Evolutionary conservation across 1,284 basidiomycete species (phyloP).

Genomic region (Ceratobasidium sp.): DNA sequence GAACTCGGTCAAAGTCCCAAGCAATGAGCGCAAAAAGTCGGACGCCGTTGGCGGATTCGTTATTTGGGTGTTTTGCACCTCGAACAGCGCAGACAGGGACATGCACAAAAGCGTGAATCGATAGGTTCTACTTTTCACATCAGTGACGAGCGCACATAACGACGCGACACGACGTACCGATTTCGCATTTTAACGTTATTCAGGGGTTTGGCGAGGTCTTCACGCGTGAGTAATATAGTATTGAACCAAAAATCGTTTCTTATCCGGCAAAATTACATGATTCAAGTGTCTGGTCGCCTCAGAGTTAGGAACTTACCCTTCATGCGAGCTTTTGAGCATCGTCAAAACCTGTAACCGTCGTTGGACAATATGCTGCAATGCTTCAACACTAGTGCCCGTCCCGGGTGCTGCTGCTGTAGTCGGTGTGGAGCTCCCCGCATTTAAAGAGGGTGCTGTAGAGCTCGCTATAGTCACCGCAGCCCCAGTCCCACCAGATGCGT

Average conservation of each 20-base stretch:
- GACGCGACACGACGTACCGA: conserved; percentile 58
- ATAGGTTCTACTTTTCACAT: conserved; percentile 60
- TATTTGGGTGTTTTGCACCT: conserved; percentile 59
- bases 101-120: conserved; percentile 82
- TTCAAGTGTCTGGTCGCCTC: not conserved
- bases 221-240: conserved; percentile 75
- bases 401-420: conserved; percentile 18
- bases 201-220: conserved; percentile 74
- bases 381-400: conserved; percentile 39
- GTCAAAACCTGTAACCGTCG: conserved; percentile 83
- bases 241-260: conserved; percentile 71
- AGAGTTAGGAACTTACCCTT: conserved; percentile 64
- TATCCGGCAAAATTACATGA: not conserved
- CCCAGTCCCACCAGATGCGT: conserved; percentile 52
- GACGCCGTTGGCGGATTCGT: conserved; percentile 57
- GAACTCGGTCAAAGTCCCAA: conserved; percentile 74
- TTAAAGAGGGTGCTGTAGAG: conserved; percentile 1
- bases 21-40: conserved; percentile 74
- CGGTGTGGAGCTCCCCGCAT: not conserved
- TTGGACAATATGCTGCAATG: conserved; percentile 64
- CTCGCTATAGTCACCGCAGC: conserved; percentile 12
- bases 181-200: conserved; percentile 75
- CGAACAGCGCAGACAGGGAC: conserved; percentile 78
- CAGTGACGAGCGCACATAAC: conserved; percentile 1
- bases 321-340: conserved; percentile 80